A percentile compares a stretch with the other conserved stretches of the same genome.
Conservation (phyloP, 2,329 filamentous ascomycete genomes). For the Beauveria sp. region DNA sequence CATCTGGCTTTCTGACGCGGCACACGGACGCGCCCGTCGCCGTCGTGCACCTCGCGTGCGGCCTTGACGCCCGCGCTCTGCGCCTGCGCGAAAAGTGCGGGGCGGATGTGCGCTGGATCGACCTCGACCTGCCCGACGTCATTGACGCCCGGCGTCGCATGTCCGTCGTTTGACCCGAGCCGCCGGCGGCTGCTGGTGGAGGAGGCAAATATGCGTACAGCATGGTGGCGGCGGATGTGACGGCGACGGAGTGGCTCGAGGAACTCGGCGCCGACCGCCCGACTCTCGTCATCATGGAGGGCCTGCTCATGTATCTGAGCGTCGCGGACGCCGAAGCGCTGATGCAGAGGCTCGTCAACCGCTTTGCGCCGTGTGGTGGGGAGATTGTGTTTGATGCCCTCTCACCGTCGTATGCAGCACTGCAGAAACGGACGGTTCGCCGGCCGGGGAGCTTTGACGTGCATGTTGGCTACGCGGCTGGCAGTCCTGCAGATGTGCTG, state of each 20-base stretch:
- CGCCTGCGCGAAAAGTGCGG: slow-evolving; percentile 16
- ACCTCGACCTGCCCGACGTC: slow-evolving; percentile 27
- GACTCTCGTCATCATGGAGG: slow-evolving; percentile 25
- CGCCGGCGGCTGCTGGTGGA: slow-evolving; percentile 13
- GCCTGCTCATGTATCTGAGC: slow-evolving; percentile 24
- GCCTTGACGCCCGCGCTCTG: slow-evolving; percentile 23
- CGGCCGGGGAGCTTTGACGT: not conserved
- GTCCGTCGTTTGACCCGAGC: slow-evolving; percentile 3
- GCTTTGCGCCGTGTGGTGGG: slow-evolving; percentile 17
- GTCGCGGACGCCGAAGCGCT: slow-evolving; percentile 18
- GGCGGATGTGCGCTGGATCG: slow-evolving; percentile 23
- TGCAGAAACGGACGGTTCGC: not conserved
- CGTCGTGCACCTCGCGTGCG: slow-evolving; percentile 25
- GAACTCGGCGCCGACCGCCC: slow-evolving; percentile 23
- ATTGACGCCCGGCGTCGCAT: slow-evolving; percentile 23
- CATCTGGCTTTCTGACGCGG: slow-evolving; percentile 18
- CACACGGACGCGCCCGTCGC: slow-evolving; percentile 17
- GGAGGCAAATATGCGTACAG: slow-evolving; percentile 15
- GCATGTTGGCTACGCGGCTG: not conserved
- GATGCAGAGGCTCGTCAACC: slow-evolving; percentile 17
- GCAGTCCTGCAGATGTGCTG: not conserved
- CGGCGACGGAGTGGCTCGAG: slow-evolving; percentile 21
- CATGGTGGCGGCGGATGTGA: slow-evolving; percentile 20
- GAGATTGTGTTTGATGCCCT: slow-evolving; percentile 21
- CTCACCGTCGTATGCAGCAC: not conserved